These are phyloP conservation scores for Dactylellina parvicollis DNA, from an alignment of 2,329 filamentous ascomycete genomes.

Conservation along the genomic window DNA sequence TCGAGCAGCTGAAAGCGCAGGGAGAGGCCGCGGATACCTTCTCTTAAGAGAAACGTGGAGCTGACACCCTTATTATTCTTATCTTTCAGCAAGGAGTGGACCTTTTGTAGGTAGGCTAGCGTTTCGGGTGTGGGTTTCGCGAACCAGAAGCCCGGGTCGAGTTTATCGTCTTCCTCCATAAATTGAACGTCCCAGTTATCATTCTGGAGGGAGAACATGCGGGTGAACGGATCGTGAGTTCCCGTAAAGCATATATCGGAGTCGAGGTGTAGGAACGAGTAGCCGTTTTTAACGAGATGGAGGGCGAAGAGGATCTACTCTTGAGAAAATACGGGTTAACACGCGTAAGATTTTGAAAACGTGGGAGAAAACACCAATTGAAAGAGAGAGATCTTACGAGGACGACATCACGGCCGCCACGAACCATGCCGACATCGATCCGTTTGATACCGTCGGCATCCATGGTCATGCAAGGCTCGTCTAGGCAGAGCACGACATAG, in stretches of 20 bases:
- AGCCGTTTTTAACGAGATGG: slow-evolving; percentile 21
- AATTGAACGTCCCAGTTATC: slow-evolving; percentile 50
- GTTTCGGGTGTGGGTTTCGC: slow-evolving; percentile 32
- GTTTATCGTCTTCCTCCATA: slow-evolving; percentile 46
- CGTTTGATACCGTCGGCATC: slow-evolving; percentile 31
- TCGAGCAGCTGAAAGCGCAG: slow-evolving; percentile 36
- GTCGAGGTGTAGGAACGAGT: slow-evolving; percentile 46
- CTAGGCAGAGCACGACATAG: slow-evolving; percentile 42
- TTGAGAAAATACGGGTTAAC: neutral
- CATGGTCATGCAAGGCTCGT: slow-evolving; percentile 45
- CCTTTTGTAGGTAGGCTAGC: slow-evolving; percentile 16
- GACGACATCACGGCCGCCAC: slow-evolving; percentile 29
- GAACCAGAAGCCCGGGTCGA: slow-evolving; percentile 49
- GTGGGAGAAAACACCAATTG: neutral
- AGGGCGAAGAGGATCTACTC: slow-evolving; percentile 43
- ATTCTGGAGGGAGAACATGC: slow-evolving; percentile 21
- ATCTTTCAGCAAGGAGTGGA: slow-evolving; percentile 7
- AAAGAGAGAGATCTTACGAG: slow-evolving; percentile 14
- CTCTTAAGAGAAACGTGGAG: slow-evolving; percentile 34
- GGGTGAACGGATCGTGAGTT: slow-evolving; percentile 40
- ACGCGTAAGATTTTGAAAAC: neutral
- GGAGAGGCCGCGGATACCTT: slow-evolving; percentile 33
- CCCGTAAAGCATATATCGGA: slow-evolving; percentile 49
- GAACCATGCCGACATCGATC: slow-evolving; percentile 49
- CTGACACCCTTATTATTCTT: slow-evolving; percentile 29